Evolutionary conservation across 2,329 filamentous ascomycete genomes (phyloP).

Genomic region (Exophiala xenobiotica): DNA sequence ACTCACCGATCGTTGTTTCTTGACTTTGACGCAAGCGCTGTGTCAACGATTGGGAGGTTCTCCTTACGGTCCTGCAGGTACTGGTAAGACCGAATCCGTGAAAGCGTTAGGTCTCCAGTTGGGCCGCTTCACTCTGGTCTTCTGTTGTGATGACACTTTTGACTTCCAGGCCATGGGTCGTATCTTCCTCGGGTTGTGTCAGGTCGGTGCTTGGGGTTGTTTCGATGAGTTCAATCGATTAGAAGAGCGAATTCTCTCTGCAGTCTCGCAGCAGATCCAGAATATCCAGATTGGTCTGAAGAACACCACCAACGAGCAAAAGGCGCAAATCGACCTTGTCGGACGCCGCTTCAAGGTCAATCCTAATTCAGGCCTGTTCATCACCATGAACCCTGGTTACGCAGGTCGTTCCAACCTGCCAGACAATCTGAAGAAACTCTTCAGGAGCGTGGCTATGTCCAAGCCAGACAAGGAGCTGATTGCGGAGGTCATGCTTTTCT

Average conservation of each 20-base stretch:
- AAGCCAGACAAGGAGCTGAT: constrained; percentile 99
- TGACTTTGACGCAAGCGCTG: constrained; percentile 92
- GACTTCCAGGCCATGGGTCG: constrained; percentile 99
- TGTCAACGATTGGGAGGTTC: constrained; percentile 95
- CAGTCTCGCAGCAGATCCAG: constrained; percentile 98
- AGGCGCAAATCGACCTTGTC: constrained; percentile 88
- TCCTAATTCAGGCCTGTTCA: constrained; percentile 94
- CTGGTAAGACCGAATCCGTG: constrained; percentile 98
- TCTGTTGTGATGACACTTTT: constrained; percentile 99
- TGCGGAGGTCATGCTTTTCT: constrained; percentile 99
- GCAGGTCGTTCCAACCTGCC: constrained; percentile 96
- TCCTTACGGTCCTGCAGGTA: constrained; percentile 94
- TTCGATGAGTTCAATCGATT: constrained; percentile 99
- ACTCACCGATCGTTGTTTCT: constrained; percentile 95
- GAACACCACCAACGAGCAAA: constrained; percentile 76
- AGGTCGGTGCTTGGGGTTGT: constrained; percentile 98
- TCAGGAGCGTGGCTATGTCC: constrained; percentile 99
- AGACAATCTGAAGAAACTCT: constrained; percentile 98
- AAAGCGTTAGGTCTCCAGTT: constrained; percentile 96
- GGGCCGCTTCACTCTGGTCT: constrained; percentile 95
- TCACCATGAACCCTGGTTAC: constrained; percentile 99
- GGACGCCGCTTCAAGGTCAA: constrained; percentile 89
- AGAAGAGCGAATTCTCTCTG: constrained; percentile 94
- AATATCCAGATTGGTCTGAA: constrained; percentile 97
- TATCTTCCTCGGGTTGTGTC: constrained; percentile 98